A percentile compares a stretch with the other conserved stretches of the same genome.
Evolutionary conservation across 2,329 filamentous ascomycete species (phyloP).

Genomic region (Fusarium domesticum): DNA sequence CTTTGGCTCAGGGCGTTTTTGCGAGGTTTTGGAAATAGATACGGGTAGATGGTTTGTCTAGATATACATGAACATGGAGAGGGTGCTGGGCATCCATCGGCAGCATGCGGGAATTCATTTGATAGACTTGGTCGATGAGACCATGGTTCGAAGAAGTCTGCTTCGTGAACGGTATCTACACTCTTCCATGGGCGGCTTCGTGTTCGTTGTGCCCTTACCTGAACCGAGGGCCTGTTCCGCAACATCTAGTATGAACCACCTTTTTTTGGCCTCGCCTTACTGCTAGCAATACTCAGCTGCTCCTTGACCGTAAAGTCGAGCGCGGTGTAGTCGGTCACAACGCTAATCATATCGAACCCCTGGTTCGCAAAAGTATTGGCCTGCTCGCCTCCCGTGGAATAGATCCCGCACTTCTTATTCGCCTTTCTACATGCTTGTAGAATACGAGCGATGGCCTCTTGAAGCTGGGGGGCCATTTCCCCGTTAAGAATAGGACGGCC

Average conservation of each 20-base stretch:
- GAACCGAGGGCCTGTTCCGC: too few relatives aligned
- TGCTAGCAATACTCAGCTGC: slow-evolving; percentile 45
- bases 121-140: too few relatives aligned
- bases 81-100: too few relatives aligned
- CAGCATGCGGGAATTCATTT: too few relatives aligned
- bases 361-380: slow-evolving; percentile 50
- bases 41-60: too few relatives aligned
- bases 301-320: slow-evolving; percentile 42
- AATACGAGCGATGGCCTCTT: slow-evolving; percentile 55
- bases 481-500: slow-evolving; percentile 58
- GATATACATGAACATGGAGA: too few relatives aligned
- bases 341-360: slow-evolving; percentile 59
- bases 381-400: slow-evolving; percentile 51
- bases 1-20: too few relatives aligned
- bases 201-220: too few relatives aligned
- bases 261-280: slow-evolving; percentile 22
- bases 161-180: too few relatives aligned
- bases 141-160: too few relatives aligned
- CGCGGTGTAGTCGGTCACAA: slow-evolving; percentile 51
- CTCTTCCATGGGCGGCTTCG: too few relatives aligned
- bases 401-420: slow-evolving; percentile 63
- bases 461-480: slow-evolving; percentile 54
- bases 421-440: slow-evolving; percentile 54
- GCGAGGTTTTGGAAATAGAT: too few relatives aligned
- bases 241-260: neutral